These are phyloP conservation scores for Suillus cothurnatus DNA, from an alignment of 768 basidiomycete species.

Conservation along the genomic window DNA sequence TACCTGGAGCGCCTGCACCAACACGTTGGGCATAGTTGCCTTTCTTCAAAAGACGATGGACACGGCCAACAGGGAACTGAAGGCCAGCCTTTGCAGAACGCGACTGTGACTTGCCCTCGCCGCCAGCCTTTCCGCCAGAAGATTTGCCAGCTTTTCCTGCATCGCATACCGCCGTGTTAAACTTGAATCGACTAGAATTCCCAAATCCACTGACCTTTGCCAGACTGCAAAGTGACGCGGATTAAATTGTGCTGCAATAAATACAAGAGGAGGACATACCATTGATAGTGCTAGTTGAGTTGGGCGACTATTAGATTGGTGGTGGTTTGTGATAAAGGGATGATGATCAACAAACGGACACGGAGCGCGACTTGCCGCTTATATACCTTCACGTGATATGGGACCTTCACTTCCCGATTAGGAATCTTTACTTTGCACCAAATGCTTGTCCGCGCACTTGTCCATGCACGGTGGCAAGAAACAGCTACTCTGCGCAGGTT, in stretches of 20 bases:
- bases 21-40: constrained; percentile 89
- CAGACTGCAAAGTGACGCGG: constrained; percentile 22
- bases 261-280: constrained; percentile 21
- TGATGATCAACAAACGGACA: constrained; percentile 32
- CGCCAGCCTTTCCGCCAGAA: constrained; percentile 48
- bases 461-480: constrained; percentile 12
- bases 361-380: constrained; percentile 31
- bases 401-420: constrained; percentile 19
- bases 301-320: constrained; percentile 17
- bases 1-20: constrained; percentile 86
- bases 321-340: constrained; percentile 33
- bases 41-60: constrained; percentile 85
- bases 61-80: constrained; percentile 91
- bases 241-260: constrained; percentile 12
- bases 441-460: constrained; percentile 21
- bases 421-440: constrained; percentile 20
- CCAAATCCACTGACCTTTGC: constrained; percentile 28
- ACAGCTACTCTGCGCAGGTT: constrained; percentile 11
- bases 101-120: constrained; percentile 61
- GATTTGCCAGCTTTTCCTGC: constrained; percentile 54
- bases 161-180: constrained; percentile 32
- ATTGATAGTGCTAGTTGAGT: constrained; percentile 21
- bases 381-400: constrained; percentile 36
- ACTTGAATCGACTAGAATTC: not conserved
- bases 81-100: constrained; percentile 76